Evolutionary conservation across 495 filamentous ascomycete genomes (phyloP).

Genomic region (Filosporella fistucella): DNA sequence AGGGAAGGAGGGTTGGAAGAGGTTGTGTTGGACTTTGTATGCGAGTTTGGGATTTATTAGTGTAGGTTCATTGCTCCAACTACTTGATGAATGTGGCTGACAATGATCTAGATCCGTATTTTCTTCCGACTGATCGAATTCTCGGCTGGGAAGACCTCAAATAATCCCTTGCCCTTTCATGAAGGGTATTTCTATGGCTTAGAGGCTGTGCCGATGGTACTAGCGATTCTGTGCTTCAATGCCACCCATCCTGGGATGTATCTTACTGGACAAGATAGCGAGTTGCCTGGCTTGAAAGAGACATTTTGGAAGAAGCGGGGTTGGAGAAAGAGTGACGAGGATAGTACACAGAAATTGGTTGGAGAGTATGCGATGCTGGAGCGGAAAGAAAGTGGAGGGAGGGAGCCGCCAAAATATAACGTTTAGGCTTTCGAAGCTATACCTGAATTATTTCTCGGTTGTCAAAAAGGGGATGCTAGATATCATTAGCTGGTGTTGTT

Average conservation of each 20-base stretch:
- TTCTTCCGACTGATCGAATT: slow-evolving; percentile 57
- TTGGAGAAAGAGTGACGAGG: no score
- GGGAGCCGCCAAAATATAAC: no score
- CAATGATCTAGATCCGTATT: slow-evolving; percentile 40
- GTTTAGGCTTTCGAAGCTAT: no score
- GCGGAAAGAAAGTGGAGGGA: no score
- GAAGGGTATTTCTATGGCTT: slow-evolving; percentile 52
- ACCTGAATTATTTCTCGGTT: no score
- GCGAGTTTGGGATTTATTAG: slow-evolving; percentile 45
- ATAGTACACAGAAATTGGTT: no score
- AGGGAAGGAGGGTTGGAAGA: slow-evolving; percentile 31
- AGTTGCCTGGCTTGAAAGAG: no score
- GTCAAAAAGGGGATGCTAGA: no score
- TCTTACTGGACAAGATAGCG: background rate
- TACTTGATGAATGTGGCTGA: background rate
- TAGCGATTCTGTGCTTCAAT: slow-evolving; percentile 40
- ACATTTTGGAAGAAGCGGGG: no score
- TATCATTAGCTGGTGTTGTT: no score
- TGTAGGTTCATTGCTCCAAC: slow-evolving; percentile 24
- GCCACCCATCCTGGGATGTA: slow-evolving; percentile 44
- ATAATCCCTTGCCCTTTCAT: slow-evolving; percentile 42
- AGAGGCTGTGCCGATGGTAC: slow-evolving; percentile 55
- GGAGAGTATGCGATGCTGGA: no score
- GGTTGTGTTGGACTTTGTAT: slow-evolving; percentile 47
- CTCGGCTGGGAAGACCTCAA: slow-evolving; percentile 29